phyloP scores from a whole-genome alignment of 192 early-diverging fungal species.

The Podila verticillata region DNA sequence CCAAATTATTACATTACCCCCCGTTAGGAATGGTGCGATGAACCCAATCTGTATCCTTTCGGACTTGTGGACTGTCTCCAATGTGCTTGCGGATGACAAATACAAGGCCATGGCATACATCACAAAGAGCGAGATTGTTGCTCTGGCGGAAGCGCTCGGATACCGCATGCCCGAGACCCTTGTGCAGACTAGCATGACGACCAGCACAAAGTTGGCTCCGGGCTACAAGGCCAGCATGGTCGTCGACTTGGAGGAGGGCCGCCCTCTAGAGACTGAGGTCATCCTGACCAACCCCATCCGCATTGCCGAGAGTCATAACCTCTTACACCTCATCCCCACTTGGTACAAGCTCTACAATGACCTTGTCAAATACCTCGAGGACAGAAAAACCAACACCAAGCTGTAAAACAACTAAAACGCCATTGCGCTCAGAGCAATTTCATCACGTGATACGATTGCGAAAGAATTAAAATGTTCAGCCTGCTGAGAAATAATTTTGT shows the following conservation, averaged over 20 bases:
- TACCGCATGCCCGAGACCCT: slow-evolving; percentile 44
- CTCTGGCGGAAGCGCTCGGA: slow-evolving; percentile 60
- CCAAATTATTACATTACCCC: not conserved
- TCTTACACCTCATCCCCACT: slow-evolving; percentile 44
- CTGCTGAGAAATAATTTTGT: not conserved
- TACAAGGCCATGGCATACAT: slow-evolving; percentile 52
- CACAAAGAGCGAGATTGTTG: slow-evolving; percentile 66
- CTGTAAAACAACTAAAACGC: not conserved
- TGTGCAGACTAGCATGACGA: slow-evolving; percentile 49
- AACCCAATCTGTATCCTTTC: slow-evolving; percentile 73
- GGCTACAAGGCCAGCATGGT: slow-evolving; percentile 59
- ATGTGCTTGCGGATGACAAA: slow-evolving; percentile 61
- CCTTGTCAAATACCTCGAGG: slow-evolving; percentile 28
- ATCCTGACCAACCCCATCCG: slow-evolving; percentile 47
- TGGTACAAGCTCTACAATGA: slow-evolving; percentile 41
- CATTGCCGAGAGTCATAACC: slow-evolving; percentile 42
- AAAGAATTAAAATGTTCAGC: not conserved
- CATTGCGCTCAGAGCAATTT: too few species aligned
- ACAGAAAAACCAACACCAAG: not conserved
- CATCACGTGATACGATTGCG: not conserved
- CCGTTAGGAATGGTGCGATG: slow-evolving; percentile 70
- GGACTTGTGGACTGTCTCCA: slow-evolving; percentile 59
- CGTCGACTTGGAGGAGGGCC: slow-evolving; percentile 53
- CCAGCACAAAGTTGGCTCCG: slow-evolving; percentile 37
- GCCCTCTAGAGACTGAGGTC: slow-evolving; percentile 54